phyloP scores from a whole-genome alignment of 305 asterid genomes.

The Fraxinus greggii region DNA sequence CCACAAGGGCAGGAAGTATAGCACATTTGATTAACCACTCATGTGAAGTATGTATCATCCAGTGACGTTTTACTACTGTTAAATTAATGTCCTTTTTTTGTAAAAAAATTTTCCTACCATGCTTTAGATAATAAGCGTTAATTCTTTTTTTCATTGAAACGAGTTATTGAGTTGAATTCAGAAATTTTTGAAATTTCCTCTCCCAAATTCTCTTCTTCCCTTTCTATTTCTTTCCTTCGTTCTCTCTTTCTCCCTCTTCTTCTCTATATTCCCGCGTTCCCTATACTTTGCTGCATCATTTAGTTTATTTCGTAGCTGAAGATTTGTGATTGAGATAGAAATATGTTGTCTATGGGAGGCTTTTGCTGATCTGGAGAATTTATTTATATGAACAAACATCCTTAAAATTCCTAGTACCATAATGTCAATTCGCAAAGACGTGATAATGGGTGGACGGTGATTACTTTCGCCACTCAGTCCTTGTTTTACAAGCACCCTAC shows the following conservation, averaged over 20 bases:
- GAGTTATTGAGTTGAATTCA: background rate
- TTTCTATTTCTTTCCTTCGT: background rate
- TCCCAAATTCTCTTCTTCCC: background rate
- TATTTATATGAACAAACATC: background rate
- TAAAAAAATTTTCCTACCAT: background rate
- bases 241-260: background rate
- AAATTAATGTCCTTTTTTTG: constrained; percentile 2
- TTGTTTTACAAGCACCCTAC: background rate
- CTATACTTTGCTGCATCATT: background rate
- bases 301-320: background rate
- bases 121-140: background rate
- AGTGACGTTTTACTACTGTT: constrained; percentile 24
- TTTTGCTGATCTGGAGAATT: background rate
- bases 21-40: constrained; percentile 98
- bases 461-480: background rate
- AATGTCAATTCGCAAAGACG: background rate
- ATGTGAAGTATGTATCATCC: constrained; percentile 67
- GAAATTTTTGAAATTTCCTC: background rate
- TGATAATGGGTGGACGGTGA: background rate
- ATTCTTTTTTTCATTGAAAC: background rate
- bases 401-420: background rate
- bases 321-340: constrained; percentile 5
- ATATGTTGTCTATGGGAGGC: background rate
- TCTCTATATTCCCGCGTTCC: background rate
- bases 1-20: constrained; percentile 95